A percentile compares a stretch with the other conserved stretches of the same genome.
These are phyloP conservation scores for Elongisporangium senticosum DNA, from an alignment of 352 stramenopile species.

Conservation along the genomic window DNA sequence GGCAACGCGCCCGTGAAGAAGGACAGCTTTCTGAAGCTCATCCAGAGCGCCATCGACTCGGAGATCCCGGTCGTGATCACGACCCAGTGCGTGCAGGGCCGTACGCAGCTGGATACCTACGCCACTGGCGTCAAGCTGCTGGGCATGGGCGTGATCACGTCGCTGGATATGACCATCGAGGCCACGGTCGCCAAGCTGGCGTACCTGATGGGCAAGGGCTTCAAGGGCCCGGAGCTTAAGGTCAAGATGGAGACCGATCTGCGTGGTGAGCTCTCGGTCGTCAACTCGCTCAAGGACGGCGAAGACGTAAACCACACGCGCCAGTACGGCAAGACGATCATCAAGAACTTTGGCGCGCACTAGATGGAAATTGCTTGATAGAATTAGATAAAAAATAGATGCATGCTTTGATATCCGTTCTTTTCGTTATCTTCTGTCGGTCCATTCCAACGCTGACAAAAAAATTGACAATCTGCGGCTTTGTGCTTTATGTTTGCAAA, in stretches of 20 bases:
- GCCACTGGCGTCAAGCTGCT: constrained; percentile 88
- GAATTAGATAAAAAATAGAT: too few relatives aligned
- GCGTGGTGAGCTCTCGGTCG: constrained; percentile 73
- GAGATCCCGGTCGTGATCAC: constrained; percentile 91
- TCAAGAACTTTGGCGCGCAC: constrained; percentile 70
- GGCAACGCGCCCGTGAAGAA: constrained; percentile 92
- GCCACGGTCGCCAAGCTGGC: constrained; percentile 90
- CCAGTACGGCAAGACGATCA: constrained; percentile 70
- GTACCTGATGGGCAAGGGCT: constrained; percentile 92
- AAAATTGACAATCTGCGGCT: too few relatives aligned
- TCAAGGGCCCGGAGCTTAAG: constrained; percentile 56
- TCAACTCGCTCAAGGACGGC: constrained; percentile 53
- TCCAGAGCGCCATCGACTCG: constrained; percentile 69
- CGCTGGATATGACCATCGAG: constrained; percentile 96
- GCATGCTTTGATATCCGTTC: too few relatives aligned
- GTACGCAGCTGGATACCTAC: constrained; percentile 92
- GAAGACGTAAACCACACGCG: constrained; percentile 58
- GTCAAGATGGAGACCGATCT: constrained; percentile 81
- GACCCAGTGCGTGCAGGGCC: constrained; percentile 92
- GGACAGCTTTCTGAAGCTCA: constrained; percentile 82
- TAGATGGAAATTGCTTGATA: too few relatives aligned
- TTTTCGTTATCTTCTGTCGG: too few relatives aligned
- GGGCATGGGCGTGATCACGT: constrained; percentile 91
- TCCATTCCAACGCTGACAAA: too few relatives aligned
- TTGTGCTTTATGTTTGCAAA: too few relatives aligned